Percentiles rank a stretch among this genome's conserved stretches.
These are phyloP conservation scores for Starmerella sirachaensis DNA, from an alignment of 805 yeast genomes.

Conservation along the genomic window DNA sequence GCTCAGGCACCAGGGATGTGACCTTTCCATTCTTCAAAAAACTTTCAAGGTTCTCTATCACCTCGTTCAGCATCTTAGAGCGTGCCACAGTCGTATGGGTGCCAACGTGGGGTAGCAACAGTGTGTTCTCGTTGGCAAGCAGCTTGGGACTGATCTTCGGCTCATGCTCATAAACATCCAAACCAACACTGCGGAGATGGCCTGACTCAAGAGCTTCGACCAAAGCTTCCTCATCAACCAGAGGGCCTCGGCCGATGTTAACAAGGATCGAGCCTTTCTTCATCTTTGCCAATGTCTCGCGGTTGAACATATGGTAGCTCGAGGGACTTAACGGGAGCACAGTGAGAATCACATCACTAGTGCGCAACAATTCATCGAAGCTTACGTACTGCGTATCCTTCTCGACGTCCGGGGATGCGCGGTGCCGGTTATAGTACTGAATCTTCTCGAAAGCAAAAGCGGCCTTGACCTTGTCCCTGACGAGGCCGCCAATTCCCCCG, in stretches of 20 bases:
- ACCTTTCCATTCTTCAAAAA: constrained; percentile 57
- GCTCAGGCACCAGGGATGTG: constrained; percentile 67
- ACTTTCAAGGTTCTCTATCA: constrained; percentile 53
- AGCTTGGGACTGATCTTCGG: constrained; percentile 42
- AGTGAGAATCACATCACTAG: constrained; percentile 40
- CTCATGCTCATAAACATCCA: constrained; percentile 52
- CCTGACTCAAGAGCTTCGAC: constrained; percentile 38
- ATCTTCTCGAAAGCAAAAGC: constrained; percentile 39
- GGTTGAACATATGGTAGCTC: constrained; percentile 40
- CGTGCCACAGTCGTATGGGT: constrained; percentile 35
- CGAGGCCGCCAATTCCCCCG: constrained; percentile 52
- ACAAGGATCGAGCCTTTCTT: constrained; percentile 44
- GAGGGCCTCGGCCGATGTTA: constrained; percentile 52
- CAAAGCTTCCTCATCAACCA: constrained; percentile 43
- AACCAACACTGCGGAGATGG: constrained; percentile 41
- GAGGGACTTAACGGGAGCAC: constrained; percentile 43
- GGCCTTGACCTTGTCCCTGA: constrained; percentile 39
- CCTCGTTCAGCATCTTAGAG: constrained; percentile 67
- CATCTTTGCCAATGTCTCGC: constrained; percentile 36
- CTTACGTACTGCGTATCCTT: constrained; percentile 34
- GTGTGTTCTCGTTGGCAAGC: constrained; percentile 34
- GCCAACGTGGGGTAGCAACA: constrained; percentile 48
- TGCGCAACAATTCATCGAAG: constrained; percentile 37
- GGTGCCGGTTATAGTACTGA: constrained; percentile 41
- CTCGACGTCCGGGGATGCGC: constrained; percentile 38